These are phyloP conservation scores for Trichoderma parareesei DNA, from an alignment of 495 filamentous ascomycete species.

Conservation along the genomic window DNA sequence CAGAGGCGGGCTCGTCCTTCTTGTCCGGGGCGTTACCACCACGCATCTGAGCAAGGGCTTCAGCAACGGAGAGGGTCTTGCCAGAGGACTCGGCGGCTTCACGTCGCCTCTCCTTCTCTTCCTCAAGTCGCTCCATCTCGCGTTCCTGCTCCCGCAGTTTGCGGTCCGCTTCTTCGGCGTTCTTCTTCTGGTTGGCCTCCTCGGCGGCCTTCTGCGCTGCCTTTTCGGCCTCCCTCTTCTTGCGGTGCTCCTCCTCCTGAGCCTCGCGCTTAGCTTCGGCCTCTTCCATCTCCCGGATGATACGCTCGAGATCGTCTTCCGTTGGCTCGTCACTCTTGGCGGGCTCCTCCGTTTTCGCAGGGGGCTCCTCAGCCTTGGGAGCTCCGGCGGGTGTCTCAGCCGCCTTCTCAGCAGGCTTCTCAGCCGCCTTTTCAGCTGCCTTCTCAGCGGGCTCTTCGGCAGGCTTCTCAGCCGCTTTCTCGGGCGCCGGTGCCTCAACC, in stretches of 20 bases:
- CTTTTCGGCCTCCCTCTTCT: constrained; percentile 33
- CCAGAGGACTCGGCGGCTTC: constrained; percentile 21
- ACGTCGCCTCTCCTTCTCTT: constrained; percentile 45
- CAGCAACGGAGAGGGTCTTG: constrained; percentile 17
- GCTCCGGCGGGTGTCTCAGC: constrained; percentile 28
- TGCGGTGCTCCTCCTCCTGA: constrained; percentile 22
- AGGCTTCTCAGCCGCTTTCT: constrained; percentile 24
- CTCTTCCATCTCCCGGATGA: constrained; percentile 46
- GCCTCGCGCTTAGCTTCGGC: constrained; percentile 41
- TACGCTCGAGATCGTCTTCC: constrained; percentile 34
- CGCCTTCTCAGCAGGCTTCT: constrained; percentile 11
- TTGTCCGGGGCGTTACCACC: constrained; percentile 22
- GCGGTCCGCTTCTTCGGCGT: constrained; percentile 28
- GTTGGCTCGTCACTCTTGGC: constrained; percentile 18
- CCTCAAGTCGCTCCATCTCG: constrained; percentile 49
- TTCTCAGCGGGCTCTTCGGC: constrained; percentile 22
- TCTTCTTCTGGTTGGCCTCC: constrained; percentile 33
- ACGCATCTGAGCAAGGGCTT: constrained; percentile 17
- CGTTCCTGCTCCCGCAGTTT: constrained; percentile 23
- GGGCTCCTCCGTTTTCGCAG: constrained; percentile 28
- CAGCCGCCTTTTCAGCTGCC: constrained; percentile 27
- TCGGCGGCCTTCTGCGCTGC: constrained; percentile 29
- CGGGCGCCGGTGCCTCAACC: constrained; percentile 26
- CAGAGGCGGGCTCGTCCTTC: constrained; percentile 15
- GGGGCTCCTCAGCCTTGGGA: constrained; percentile 23